phyloP scores from a whole-genome alignment of 2,329 filamentous ascomycete genomes.

The Exophiala viscosa region DNA sequence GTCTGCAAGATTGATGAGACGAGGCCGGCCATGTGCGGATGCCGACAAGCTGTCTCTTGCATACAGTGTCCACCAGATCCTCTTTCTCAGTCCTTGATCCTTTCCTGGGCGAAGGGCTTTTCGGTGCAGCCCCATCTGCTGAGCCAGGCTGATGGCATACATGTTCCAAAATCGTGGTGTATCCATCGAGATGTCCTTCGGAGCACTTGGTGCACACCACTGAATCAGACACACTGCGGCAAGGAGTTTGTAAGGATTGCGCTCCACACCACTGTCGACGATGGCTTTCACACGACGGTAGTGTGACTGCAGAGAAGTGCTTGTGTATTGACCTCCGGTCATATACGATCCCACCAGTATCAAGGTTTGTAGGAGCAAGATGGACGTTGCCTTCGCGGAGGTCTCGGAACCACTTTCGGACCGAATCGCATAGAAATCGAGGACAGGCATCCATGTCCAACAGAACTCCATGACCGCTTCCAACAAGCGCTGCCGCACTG shows the following conservation, averaged over 20 bases:
- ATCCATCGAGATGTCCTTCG: conserved; percentile 16
- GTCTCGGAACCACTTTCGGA: background rate
- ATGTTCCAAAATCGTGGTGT: conserved; percentile 15
- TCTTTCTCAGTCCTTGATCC: conserved; percentile 8
- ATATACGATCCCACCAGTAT: conserved; percentile 7
- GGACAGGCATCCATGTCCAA: conserved; percentile 21
- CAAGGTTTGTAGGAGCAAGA: conserved; percentile 14
- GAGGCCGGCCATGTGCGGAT: conserved; percentile 15
- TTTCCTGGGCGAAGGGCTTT: conserved; percentile 1
- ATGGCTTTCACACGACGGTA: conserved; percentile 15
- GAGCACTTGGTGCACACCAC: conserved; percentile 14
- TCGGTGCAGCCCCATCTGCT: conserved; percentile 13
- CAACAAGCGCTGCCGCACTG: conserved; percentile 14
- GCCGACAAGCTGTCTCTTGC: conserved; percentile 17
- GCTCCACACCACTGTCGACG: conserved; percentile 13
- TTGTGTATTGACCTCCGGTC: conserved; percentile 1
- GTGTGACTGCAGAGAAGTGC: conserved; percentile 1
- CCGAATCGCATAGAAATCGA: background rate
- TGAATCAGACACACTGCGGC: conserved; percentile 15
- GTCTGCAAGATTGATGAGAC: conserved; percentile 12
- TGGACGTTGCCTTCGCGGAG: conserved; percentile 1
- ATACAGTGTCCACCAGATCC: conserved; percentile 19
- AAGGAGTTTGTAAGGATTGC: conserved; percentile 16
- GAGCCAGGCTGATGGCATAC: conserved; percentile 15
- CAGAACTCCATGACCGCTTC: conserved; percentile 14